A percentile compares a stretch with the other conserved stretches of the same genome.
phyloP scores from a whole-genome alignment of 257 asterid genomes.

The Forsythia suspensa region DNA sequence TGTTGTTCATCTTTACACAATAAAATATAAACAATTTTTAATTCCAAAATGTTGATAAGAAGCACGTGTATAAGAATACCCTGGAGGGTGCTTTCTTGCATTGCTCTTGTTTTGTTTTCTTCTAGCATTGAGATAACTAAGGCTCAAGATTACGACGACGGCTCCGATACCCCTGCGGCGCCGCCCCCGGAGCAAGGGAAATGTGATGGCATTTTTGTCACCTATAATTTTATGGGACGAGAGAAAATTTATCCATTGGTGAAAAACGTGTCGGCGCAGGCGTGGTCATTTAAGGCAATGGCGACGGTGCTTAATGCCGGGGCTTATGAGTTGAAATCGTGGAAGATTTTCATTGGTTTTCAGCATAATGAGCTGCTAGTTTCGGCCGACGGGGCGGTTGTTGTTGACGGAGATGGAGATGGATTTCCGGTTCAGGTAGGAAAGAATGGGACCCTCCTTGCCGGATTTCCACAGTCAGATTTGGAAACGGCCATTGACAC shows the following conservation, averaged over 20 bases:
- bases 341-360: conserved; percentile 68
- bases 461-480: conserved; percentile 74
- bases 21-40: neutral
- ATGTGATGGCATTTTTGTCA: conserved; percentile 67
- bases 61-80: conserved; percentile 39
- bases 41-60: conserved; percentile 17
- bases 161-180: conserved; percentile 24
- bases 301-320: conserved; percentile 62
- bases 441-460: conserved; percentile 65
- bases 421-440: conserved; percentile 57
- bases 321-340: conserved; percentile 55
- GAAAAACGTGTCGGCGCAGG: conserved; percentile 77
- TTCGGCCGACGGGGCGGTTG: conserved; percentile 71
- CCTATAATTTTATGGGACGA: conserved; percentile 64
- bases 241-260: conserved; percentile 72
- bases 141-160: conserved; percentile 53
- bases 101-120: conserved; percentile 31
- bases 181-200: conserved; percentile 49
- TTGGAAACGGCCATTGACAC: conserved; percentile 90
- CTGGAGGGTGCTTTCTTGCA: conserved; percentile 32
- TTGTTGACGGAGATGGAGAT: conserved; percentile 41
- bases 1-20: neutral
- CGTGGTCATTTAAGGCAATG: conserved; percentile 70
- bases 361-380: conserved; percentile 75
- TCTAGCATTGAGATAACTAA: conserved; percentile 5